Evolutionary conservation across 2,329 filamentous ascomycete genomes (phyloP).

Genomic region (Nakataea oryzae): DNA sequence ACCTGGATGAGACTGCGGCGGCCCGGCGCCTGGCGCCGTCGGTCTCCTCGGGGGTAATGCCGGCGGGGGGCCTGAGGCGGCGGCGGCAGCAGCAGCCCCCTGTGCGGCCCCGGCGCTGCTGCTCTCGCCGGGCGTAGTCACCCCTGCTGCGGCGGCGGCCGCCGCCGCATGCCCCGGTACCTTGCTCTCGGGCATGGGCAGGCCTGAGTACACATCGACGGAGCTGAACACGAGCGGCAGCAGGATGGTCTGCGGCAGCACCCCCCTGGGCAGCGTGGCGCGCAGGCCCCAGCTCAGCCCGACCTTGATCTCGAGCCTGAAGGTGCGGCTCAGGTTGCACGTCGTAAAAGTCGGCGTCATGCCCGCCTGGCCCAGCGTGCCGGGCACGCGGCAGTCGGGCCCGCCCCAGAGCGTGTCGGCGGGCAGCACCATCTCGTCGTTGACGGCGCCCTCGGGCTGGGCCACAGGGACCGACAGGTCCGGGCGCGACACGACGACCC

Average conservation of each 20-base stretch:
- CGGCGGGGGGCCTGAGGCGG: not conserved
- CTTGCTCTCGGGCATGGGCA: slow-evolving; percentile 15
- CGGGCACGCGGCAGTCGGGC: not conserved
- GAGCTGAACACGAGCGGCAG: slow-evolving; percentile 67
- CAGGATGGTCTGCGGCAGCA: slow-evolving; percentile 58
- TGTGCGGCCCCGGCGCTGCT: not conserved
- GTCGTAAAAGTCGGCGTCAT: slow-evolving; percentile 79
- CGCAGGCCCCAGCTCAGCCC: slow-evolving; percentile 65
- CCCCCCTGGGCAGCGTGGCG: slow-evolving; percentile 17
- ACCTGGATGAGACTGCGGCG: not conserved
- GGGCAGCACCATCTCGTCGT: slow-evolving; percentile 61
- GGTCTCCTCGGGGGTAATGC: not conserved
- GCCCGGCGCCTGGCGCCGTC: not conserved
- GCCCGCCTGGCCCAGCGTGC: slow-evolving; percentile 1
- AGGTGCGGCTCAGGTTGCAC: slow-evolving; percentile 75
- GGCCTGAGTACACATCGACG: slow-evolving; percentile 73
- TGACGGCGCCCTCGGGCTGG: slow-evolving; percentile 43
- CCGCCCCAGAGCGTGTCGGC: slow-evolving; percentile 67
- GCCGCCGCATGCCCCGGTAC: not conserved
- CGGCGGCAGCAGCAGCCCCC: not conserved
- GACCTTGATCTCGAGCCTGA: slow-evolving; percentile 74
- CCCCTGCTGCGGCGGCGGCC: not conserved
- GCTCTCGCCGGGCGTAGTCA: slow-evolving; percentile 3
- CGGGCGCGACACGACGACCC: slow-evolving; percentile 62
- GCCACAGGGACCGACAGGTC: slow-evolving; percentile 65